Conservation (phyloP, 148 eudicot species). For the Cornus kousa region DNA sequence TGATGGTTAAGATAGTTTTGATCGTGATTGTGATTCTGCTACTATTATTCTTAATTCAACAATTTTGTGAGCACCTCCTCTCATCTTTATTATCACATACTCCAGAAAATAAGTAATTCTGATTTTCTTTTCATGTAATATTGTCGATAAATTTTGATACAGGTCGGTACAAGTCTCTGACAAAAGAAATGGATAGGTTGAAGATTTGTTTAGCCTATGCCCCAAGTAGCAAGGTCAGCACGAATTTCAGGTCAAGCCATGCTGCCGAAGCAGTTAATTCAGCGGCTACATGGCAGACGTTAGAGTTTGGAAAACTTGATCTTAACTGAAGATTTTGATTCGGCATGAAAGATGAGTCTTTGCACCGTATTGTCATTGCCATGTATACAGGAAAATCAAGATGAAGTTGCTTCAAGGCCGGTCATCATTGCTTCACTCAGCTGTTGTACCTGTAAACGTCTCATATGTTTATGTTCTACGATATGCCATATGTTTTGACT, state of each 20-base stretch:
- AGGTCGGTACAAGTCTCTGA: slow-evolving; percentile 55
- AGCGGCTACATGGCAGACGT: slow-evolving; percentile 40
- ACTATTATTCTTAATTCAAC: not conserved
- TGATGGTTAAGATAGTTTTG: not conserved
- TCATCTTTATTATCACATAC: not conserved
- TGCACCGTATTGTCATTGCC: not conserved
- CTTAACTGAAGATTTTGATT: slow-evolving; percentile 29
- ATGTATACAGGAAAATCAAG: not conserved
- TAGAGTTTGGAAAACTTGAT: slow-evolving; percentile 54
- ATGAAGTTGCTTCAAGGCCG: not conserved
- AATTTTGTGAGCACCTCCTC: not conserved
- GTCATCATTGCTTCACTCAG: not conserved
- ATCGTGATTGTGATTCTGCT: not conserved
- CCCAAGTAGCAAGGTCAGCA: slow-evolving; percentile 10
- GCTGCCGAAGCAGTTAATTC: slow-evolving; percentile 18
- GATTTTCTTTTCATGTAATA: not conserved
- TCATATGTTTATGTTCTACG: not conserved
- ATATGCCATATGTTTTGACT: too few relatives aligned
- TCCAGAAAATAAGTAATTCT: not conserved
- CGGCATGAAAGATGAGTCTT: not conserved
- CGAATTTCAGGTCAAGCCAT: slow-evolving; percentile 24
- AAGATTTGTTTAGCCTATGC: slow-evolving; percentile 29
- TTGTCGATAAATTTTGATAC: slow-evolving; percentile 15
- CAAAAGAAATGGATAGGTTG: slow-evolving; percentile 53
- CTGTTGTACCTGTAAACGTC: not conserved